Evolutionary conservation across 1,139 yeast species (phyloP).

Genomic region (Waltiozyma sp.): DNA sequence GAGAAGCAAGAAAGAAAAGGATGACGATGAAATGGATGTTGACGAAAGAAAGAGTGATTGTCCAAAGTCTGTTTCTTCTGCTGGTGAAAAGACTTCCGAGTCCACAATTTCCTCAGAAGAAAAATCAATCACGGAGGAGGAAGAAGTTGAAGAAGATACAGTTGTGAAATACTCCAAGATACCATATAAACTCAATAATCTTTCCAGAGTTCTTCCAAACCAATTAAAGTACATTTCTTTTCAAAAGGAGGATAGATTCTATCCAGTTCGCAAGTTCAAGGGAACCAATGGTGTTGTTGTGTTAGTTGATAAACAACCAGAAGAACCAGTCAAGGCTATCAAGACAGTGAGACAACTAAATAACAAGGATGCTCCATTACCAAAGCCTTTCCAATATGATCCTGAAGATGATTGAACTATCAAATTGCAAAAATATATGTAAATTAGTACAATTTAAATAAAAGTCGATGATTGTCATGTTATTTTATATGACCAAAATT

Average conservation of each 20-base stretch:
- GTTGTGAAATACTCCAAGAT: slow-evolving; percentile 36
- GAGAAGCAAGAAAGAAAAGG: slow-evolving; percentile 35
- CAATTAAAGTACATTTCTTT: slow-evolving; percentile 81
- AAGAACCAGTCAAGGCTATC: slow-evolving; percentile 54
- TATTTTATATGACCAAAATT: too few species aligned
- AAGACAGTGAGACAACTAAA: slow-evolving; percentile 80
- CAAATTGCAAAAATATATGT: neutral
- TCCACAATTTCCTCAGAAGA: slow-evolving; percentile 16
- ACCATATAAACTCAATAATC: slow-evolving; percentile 61
- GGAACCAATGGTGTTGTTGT: slow-evolving; percentile 79
- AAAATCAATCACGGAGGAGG: slow-evolving; percentile 15
- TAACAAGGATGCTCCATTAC: slow-evolving; percentile 80
- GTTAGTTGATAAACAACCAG: slow-evolving; percentile 60
- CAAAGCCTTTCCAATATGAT: slow-evolving; percentile 54
- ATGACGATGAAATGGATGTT: slow-evolving; percentile 25
- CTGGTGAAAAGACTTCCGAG: slow-evolving; percentile 1
- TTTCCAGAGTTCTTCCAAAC: slow-evolving; percentile 85
- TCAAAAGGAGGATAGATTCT: slow-evolving; percentile 62
- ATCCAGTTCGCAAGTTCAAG: slow-evolving; percentile 72
- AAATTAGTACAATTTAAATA: neutral
- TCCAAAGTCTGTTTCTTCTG: neutral
- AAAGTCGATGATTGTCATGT: too few species aligned
- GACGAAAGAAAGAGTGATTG: slow-evolving; percentile 23
- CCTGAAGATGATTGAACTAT: slow-evolving; percentile 10
- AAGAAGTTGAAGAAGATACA: slow-evolving; percentile 19